Conservation (phyloP, 352 stramenopile species). For the Phytophthora palmivora region DNA sequence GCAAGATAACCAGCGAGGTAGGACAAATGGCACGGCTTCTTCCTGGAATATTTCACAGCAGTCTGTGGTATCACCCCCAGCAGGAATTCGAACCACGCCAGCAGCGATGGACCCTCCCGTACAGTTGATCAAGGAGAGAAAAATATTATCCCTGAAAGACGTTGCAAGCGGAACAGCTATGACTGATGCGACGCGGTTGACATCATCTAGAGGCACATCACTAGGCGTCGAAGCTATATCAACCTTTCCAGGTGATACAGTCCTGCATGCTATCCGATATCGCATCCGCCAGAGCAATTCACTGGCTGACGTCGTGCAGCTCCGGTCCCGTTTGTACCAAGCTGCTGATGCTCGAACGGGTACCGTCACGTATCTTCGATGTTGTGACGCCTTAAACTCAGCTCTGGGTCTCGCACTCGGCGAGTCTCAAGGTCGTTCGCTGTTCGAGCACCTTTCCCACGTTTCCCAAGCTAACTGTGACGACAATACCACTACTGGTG, state of each 20-base stretch:
- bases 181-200: conserved; percentile 20
- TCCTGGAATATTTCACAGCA: conserved; percentile 2
- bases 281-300: conserved; percentile 52
- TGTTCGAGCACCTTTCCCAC: conserved; percentile 58
- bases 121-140: conserved; percentile 32
- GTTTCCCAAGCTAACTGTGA: conserved; percentile 11
- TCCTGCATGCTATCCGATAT: conserved; percentile 54
- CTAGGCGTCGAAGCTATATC: conserved; percentile 1
- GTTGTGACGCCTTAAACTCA: conserved; percentile 45
- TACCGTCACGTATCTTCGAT: conserved; percentile 51
- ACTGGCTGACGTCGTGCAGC: conserved; percentile 52
- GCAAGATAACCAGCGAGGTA: conserved; percentile 24
- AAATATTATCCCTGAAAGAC: conserved; percentile 70
- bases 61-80: neutral
- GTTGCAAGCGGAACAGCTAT: conserved; percentile 45
- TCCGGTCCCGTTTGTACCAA: conserved; percentile 54
- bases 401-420: conserved; percentile 48
- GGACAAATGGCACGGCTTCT: conserved; percentile 8
- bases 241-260: conserved; percentile 40
- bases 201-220: conserved; percentile 2
- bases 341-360: conserved; percentile 65
- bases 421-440: conserved; percentile 52
- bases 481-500: conserved; percentile 32
- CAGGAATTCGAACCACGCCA: conserved; percentile 7
- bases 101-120: conserved; percentile 6